These are phyloP conservation scores for Entophlyctis helioformis DNA, from an alignment of 192 early-diverging fungal genomes.

Conservation along the genomic window DNA sequence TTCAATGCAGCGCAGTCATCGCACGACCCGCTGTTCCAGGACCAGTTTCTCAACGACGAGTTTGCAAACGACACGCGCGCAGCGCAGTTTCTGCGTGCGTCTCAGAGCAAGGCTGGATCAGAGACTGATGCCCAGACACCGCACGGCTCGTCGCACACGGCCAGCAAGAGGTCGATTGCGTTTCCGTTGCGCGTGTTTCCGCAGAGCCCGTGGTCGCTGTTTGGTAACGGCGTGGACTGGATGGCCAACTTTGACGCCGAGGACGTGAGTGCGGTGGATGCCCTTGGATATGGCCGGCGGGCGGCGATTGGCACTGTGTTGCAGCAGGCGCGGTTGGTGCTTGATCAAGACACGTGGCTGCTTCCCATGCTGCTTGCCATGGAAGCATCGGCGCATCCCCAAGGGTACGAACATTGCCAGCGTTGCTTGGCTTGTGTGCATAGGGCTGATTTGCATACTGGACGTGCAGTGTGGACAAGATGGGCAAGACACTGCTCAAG, in stretches of 20 bases:
- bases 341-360: neutral
- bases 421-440: neutral
- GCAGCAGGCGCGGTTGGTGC: neutral
- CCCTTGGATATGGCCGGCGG: conserved; percentile 3
- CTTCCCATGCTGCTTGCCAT: conserved; percentile 10
- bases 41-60: conserved; percentile 14
- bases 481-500: conserved; percentile 23
- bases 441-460: neutral
- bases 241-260: neutral
- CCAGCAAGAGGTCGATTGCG: neutral
- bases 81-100: conserved; percentile 16
- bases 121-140: no score
- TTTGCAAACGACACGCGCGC: conserved; percentile 3
- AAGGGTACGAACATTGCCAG: neutral
- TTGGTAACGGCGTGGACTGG: conserved; percentile 1
- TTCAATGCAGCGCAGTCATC: conserved; percentile 21
- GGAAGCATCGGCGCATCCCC: conserved; percentile 8
- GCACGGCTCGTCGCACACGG: neutral
- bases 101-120: no score
- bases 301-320: conserved; percentile 14
- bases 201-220: neutral
- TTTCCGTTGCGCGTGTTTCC: neutral
- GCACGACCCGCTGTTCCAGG: conserved; percentile 3
- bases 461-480: conserved; percentile 13
- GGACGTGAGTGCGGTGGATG: conserved; percentile 3